phyloP scores from a whole-genome alignment of 768 basidiomycete genomes.

The Tricholoma matsutake region DNA sequence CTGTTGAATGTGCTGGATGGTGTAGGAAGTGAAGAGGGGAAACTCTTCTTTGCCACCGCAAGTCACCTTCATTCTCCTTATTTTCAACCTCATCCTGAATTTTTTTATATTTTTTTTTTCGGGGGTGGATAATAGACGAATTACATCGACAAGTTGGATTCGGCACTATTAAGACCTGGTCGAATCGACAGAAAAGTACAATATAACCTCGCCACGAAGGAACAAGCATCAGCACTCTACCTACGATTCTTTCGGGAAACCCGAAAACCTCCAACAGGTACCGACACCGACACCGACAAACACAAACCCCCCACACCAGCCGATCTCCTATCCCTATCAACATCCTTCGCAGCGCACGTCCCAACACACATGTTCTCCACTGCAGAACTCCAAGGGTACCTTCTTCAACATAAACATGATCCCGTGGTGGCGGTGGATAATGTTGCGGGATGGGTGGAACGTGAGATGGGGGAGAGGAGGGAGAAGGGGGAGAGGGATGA shows the following conservation, averaged over 20 bases:
- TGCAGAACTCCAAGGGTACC: constrained; percentile 60
- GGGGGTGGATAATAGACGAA: constrained; percentile 39
- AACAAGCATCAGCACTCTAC: constrained; percentile 49
- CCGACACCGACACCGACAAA: not conserved
- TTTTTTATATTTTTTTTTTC: too few species aligned
- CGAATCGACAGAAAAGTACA: constrained; percentile 53
- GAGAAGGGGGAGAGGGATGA: constrained; percentile 34
- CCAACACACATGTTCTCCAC: constrained; percentile 52
- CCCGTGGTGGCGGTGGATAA: constrained; percentile 33
- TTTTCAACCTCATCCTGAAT: not conserved
- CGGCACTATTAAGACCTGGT: constrained; percentile 54
- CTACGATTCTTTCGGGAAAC: constrained; percentile 40
- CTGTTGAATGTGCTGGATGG: constrained; percentile 60
- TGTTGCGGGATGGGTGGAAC: constrained; percentile 41
- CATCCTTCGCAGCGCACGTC: constrained; percentile 39
- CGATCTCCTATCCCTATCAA: constrained; percentile 11
- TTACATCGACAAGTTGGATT: constrained; percentile 51
- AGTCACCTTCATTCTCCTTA: constrained; percentile 9
- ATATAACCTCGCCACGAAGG: constrained; percentile 45
- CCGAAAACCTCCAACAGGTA: not conserved
- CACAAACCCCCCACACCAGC: not conserved
- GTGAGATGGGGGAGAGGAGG: constrained; percentile 30
- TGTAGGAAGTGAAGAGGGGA: constrained; percentile 59
- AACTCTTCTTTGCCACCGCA: constrained; percentile 59
- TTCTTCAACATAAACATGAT: constrained; percentile 42